These are phyloP conservation scores for Fomes fomentarius DNA, from an alignment of 1,284 basidiomycete species.

Conservation along the genomic window DNA sequence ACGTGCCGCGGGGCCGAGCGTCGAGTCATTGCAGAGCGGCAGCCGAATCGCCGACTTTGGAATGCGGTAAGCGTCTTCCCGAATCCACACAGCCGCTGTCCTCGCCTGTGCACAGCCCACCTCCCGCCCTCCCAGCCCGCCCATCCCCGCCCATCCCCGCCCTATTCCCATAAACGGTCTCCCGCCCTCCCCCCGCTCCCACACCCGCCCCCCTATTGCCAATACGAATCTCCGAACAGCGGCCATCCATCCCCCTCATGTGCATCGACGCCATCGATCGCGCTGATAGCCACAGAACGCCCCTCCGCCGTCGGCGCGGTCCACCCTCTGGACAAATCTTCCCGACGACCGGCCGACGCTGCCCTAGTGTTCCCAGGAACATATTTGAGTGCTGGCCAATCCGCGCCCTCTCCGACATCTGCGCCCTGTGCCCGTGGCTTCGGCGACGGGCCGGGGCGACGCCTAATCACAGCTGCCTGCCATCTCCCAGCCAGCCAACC, in stretches of 20 bases:
- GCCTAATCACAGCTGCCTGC: constrained; percentile 15
- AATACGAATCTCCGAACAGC: background rate
- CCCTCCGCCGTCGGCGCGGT: background rate
- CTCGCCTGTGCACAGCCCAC: too few species aligned
- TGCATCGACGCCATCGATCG: constrained; percentile 20
- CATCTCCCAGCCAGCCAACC: too few species aligned
- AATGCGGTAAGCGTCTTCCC: too few species aligned
- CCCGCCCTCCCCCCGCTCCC: constrained; percentile 11
- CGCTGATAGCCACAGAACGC: constrained; percentile 3
- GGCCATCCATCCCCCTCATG: too few species aligned
- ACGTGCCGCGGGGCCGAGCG: constrained; percentile 15
- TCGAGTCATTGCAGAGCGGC: constrained; percentile 19
- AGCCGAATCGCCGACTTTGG: background rate
- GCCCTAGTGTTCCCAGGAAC: constrained; percentile 9
- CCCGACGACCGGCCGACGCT: constrained; percentile 19
- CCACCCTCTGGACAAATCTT: background rate
- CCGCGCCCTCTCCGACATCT: background rate
- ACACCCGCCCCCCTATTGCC: background rate
- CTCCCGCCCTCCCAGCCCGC: too few species aligned
- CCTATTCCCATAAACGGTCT: background rate
- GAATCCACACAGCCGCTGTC: too few species aligned
- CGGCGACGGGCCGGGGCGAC: too few species aligned
- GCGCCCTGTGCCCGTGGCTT: constrained; percentile 10
- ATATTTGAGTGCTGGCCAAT: constrained; percentile 3
- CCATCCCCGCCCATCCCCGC: too few species aligned